These are phyloP conservation scores for Dictyophora rubrovolvata DNA, from an alignment of 768 basidiomycete genomes.

Conservation along the genomic window DNA sequence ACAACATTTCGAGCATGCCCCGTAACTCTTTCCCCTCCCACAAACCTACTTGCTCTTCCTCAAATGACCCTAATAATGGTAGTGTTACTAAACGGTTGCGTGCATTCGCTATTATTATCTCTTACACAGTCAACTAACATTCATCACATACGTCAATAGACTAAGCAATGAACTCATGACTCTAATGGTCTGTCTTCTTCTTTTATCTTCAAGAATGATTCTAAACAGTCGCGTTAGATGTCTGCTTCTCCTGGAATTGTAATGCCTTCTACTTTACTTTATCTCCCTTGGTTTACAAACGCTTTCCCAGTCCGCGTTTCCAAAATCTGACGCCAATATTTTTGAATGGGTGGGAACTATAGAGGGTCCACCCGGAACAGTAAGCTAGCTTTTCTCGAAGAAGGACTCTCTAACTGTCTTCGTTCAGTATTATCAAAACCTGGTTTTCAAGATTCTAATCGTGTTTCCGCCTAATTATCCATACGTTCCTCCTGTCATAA, in stretches of 20 bases:
- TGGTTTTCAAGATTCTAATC: constrained; percentile 76
- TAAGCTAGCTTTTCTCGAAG: constrained; percentile 25
- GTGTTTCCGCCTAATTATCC: constrained; percentile 84
- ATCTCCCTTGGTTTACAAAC: not conserved
- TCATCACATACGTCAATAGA: constrained; percentile 25
- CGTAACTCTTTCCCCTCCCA: constrained; percentile 32
- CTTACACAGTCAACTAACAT: too few relatives aligned
- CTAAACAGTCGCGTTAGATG: constrained; percentile 42
- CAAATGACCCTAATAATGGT: constrained; percentile 46
- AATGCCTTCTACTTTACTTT: constrained; percentile 20
- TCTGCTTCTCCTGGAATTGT: constrained; percentile 84
- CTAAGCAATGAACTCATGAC: constrained; percentile 81
- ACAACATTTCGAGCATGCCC: constrained; percentile 61
- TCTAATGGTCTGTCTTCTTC: constrained; percentile 53
- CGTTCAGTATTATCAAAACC: constrained; percentile 60
- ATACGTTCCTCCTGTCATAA: constrained; percentile 74
- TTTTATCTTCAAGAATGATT: not conserved
- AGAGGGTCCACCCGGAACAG: constrained; percentile 70
- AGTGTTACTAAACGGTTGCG: constrained; percentile 77
- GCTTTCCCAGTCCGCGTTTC: constrained; percentile 67
- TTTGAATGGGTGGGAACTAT: constrained; percentile 89
- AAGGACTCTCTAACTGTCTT: constrained; percentile 6
- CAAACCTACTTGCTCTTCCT: constrained; percentile 46
- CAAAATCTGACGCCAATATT: constrained; percentile 75
- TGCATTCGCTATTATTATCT: too few relatives aligned